Percentiles rank a stretch among this genome's conserved stretches.
These are phyloP conservation scores for Podospora pseudoanserina DNA, from an alignment of 495 filamentous ascomycete species.

Conservation along the genomic window DNA sequence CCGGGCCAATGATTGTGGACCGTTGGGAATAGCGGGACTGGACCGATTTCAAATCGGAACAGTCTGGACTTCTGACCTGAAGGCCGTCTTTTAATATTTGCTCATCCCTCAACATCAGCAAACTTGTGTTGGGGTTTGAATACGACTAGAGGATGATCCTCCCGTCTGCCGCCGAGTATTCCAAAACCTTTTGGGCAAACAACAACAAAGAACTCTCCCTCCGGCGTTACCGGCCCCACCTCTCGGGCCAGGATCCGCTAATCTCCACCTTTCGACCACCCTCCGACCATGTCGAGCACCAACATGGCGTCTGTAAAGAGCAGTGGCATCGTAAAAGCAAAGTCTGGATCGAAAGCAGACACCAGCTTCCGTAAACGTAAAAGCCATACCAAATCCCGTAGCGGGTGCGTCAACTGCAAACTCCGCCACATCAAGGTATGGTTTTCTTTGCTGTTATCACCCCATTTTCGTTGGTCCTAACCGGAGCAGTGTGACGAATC, in stretches of 20 bases:
- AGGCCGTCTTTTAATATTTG: not conserved
- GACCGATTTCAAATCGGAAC: not conserved
- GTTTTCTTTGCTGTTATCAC: not conserved
- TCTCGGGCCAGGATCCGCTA: not conserved
- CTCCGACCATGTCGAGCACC: not conserved
- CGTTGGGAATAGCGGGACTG: not conserved
- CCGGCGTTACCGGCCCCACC: not conserved
- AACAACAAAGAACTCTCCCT: not conserved
- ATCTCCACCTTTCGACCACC: not conserved
- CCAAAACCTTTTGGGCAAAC: not conserved
- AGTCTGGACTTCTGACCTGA: not conserved
- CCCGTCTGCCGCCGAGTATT: not conserved
- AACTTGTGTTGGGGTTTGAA: not conserved
- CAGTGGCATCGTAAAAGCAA: not conserved
- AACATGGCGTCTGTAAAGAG: not conserved
- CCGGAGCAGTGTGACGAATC: constrained; percentile 44
- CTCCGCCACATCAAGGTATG: constrained; percentile 43
- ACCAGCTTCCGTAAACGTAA: constrained; percentile 27
- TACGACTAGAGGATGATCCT: not conserved
- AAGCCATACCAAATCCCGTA: constrained; percentile 41
- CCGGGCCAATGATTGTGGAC: not conserved
- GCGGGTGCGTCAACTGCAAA: constrained; percentile 49
- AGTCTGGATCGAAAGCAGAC: not conserved
- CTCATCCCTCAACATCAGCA: not conserved
- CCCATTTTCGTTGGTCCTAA: not conserved